These are phyloP conservation scores for Peronospora destructor DNA, from an alignment of 352 stramenopile genomes.

Conservation along the genomic window DNA sequence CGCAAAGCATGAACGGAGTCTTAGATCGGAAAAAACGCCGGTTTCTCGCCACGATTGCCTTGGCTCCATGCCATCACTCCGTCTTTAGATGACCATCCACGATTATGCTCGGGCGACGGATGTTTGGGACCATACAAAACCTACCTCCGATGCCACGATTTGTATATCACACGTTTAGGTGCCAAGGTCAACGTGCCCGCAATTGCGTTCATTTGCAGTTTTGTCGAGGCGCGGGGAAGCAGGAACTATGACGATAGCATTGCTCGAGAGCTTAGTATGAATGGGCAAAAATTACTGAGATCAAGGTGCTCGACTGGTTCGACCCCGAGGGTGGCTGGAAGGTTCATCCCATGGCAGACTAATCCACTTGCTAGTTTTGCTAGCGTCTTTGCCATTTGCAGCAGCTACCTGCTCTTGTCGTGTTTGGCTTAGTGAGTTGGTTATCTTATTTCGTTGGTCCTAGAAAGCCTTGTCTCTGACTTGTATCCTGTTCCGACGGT, in stretches of 20 bases:
- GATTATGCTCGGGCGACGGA: conserved; percentile 6
- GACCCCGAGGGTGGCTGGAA: conserved; percentile 58
- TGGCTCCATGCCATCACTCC: conserved; percentile 20
- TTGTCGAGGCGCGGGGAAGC: background rate
- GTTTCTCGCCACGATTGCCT: conserved; percentile 1
- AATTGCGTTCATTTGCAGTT: background rate
- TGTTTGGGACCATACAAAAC: conserved; percentile 7
- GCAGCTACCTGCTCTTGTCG: conserved; percentile 55
- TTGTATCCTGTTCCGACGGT: conserved; percentile 13
- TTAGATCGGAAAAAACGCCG: conserved; percentile 17
- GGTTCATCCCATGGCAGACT: conserved; percentile 49
- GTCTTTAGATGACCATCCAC: conserved; percentile 5
- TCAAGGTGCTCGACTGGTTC: conserved; percentile 48
- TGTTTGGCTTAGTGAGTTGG: conserved; percentile 50
- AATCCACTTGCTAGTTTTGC: conserved; percentile 59
- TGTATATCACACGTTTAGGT: no score
- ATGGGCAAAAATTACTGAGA: conserved; percentile 50
- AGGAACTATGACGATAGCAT: conserved; percentile 21
- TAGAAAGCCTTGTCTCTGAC: conserved; percentile 34
- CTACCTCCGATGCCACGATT: background rate
- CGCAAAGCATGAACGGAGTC: background rate
- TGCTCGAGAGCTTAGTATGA: conserved; percentile 42
- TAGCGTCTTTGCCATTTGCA: conserved; percentile 47
- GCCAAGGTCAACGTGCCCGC: background rate
- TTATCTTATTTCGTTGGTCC: background rate